These are phyloP conservation scores for Leccinum huronense DNA, from an alignment of 1,284 basidiomycete genomes.

Conservation along the genomic window DNA sequence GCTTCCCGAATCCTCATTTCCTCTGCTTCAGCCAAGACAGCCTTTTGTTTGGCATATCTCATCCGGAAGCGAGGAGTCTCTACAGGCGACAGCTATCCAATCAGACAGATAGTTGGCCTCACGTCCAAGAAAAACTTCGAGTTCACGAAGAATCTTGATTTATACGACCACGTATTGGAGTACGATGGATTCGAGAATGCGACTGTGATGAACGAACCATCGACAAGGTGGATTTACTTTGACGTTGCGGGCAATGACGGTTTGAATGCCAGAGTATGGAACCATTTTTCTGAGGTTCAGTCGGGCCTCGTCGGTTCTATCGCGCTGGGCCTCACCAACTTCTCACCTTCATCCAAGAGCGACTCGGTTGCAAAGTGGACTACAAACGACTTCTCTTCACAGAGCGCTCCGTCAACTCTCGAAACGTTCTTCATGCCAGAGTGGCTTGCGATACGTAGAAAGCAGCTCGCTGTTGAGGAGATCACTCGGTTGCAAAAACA, in stretches of 20 bases:
- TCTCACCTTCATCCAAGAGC: conserved; percentile 43
- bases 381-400: conserved; percentile 36
- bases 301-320: conserved; percentile 43
- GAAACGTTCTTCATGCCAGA: conserved; percentile 66
- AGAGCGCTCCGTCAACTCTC: conserved; percentile 21
- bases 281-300: conserved; percentile 39
- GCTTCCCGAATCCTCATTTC: conserved; percentile 52
- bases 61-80: conserved; percentile 37
- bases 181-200: conserved; percentile 45
- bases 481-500: conserved; percentile 49
- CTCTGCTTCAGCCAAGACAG: conserved; percentile 65
- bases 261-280: conserved; percentile 45
- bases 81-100: conserved; percentile 17
- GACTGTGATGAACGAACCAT: conserved; percentile 27
- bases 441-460: conserved; percentile 55
- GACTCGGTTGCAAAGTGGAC: conserved; percentile 37
- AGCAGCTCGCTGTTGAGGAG: conserved; percentile 43
- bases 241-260: conserved; percentile 57
- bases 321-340: conserved; percentile 53
- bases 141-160: conserved; percentile 50
- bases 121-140: conserved; percentile 54
- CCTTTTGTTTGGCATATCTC: conserved; percentile 61
- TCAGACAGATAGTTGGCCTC: conserved; percentile 47
- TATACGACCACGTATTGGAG: conserved; percentile 54
- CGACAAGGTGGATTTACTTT: conserved; percentile 51